phyloP scores from a whole-genome alignment of 179 eudicot species.

The Camellia oleifera region DNA sequence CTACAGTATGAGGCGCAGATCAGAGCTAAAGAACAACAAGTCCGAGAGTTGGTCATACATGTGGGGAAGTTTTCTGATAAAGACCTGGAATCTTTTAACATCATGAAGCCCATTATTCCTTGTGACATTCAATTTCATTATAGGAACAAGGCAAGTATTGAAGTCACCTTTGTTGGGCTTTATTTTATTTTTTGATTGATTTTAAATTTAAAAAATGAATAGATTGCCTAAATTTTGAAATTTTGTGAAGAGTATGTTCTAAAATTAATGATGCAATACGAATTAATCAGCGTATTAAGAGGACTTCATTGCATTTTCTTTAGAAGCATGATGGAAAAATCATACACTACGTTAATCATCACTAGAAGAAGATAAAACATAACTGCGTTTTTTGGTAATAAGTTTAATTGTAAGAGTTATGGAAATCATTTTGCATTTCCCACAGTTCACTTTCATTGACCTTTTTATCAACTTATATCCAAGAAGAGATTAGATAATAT shows the following conservation, averaged over 20 bases:
- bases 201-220: neutral
- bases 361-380: neutral
- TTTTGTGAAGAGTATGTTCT: neutral
- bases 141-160: constrained; percentile 74
- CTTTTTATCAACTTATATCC: neutral
- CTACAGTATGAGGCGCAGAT: constrained; percentile 83
- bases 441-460: neutral
- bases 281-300: neutral
- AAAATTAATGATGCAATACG: neutral
- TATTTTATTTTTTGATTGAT: neutral
- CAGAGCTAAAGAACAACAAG: constrained; percentile 85
- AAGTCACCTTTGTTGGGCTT: neutral
- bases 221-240: neutral
- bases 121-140: constrained; percentile 89
- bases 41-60: constrained; percentile 64
- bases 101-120: constrained; percentile 82
- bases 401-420: neutral
- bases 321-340: neutral
- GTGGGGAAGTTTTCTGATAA: constrained; percentile 73
- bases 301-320: neutral
- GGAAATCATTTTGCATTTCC: neutral
- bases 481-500: constrained; percentile 7
- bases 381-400: no score
- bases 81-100: constrained; percentile 42
- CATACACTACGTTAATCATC: neutral